A percentile compares a stretch with the other conserved stretches of the same genome.
Conservation (phyloP, 1,284 basidiomycete genomes). For the Puccinia coronata region DNA sequence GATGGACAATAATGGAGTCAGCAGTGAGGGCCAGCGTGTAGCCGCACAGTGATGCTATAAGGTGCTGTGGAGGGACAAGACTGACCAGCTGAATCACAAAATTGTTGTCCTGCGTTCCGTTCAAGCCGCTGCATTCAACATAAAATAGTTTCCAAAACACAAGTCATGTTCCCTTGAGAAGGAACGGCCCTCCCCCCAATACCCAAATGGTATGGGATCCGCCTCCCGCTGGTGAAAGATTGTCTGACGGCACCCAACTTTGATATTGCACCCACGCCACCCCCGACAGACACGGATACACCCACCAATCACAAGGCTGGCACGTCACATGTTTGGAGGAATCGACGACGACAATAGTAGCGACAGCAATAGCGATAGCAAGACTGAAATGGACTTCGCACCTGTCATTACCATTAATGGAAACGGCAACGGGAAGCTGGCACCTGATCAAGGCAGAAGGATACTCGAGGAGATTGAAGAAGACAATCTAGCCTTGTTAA, state of each 20-base stretch:
- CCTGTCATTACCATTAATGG: conserved; percentile 47
- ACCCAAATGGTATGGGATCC: conserved; percentile 91
- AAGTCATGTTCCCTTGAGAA: too few species aligned
- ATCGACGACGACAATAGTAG: conserved; percentile 57
- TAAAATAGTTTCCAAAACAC: too few species aligned
- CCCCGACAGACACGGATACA: conserved; percentile 67
- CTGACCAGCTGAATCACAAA: too few species aligned
- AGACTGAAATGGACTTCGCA: conserved; percentile 50
- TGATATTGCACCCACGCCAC: conserved; percentile 82
- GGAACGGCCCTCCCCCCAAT: conserved; percentile 83
- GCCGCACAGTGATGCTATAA: too few species aligned
- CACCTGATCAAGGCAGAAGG: conserved; percentile 48
- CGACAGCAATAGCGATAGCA: conserved; percentile 50
- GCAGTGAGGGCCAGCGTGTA: too few species aligned
- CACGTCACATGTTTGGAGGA: conserved; percentile 72
- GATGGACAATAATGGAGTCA: too few species aligned
- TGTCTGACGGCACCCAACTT: conserved; percentile 89
- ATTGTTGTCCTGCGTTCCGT: too few species aligned
- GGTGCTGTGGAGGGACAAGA: too few species aligned
- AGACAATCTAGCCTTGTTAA: conserved; percentile 64
- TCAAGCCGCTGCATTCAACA: too few species aligned
- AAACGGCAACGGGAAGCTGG: conserved; percentile 27
- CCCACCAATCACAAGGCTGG: conserved; percentile 75
- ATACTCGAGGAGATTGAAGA: conserved; percentile 66
- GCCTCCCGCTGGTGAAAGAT: conserved; percentile 77